Base-by-base conservation (phyloP, 371 early-diverging fungal species). In the Rhizopus stolonifer region DNA sequence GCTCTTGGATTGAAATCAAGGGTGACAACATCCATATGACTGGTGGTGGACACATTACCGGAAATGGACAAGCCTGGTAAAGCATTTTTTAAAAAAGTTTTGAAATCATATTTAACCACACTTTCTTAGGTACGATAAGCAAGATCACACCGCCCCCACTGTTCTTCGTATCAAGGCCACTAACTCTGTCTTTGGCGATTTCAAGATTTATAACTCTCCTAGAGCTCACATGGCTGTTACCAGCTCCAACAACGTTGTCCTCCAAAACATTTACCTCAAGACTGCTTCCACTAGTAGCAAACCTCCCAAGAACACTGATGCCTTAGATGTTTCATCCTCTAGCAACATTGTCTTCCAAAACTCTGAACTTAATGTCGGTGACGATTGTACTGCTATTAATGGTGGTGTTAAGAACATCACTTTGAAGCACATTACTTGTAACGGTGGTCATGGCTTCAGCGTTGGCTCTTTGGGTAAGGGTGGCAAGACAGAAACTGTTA, bases 391-490 rank as follows among this genome's bases (percentile, higher is more conserved):
- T 10, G 71, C 71, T 19, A 60, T 70, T 15, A 67, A 70, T 24
- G 56, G 59, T 14, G 60, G 60, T 45, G 52, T 31, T 5, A 57
- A 47, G 1, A 67, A 70, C 24, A 47, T 67, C 21, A 70, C 67
- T 1, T 25, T 67, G 0, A 42, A 56, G 4, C 46, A 57, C 24
- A 45, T 64, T 17, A 52, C 49, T 31, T 70, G 71, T 46, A 57
- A 38, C 29, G 55, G 55, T 15, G 59, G 65, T 34, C 71, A 70
- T 34, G 71, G 68, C 38, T 70, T 70, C 56, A 61, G 65, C 18
- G 68, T 70, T 26, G 68, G 68, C 10, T 64, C 61, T n/a, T 58
- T 70, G 9, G 68, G 68, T 49, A 64, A 67, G 50, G 62, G 59
- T n/a, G 59, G 66, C n/a, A 43, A 42, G n/a, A 58, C 59, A 10